Base-by-base conservation (phyloP, 2,329 filamentous ascomycete species). In the Ceratocystis colombiana region DNA sequence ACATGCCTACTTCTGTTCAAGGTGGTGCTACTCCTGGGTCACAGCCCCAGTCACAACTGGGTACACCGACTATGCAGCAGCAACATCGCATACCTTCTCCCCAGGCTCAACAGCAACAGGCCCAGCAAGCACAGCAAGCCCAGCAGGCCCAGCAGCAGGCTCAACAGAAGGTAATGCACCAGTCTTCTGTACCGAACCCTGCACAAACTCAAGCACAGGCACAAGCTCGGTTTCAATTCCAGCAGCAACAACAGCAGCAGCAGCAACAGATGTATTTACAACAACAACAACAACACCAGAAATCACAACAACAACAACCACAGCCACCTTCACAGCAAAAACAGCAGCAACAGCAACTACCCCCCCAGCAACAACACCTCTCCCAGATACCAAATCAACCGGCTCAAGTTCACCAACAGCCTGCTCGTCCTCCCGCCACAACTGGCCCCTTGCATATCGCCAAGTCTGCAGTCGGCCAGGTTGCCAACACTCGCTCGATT, bases 201-300 rank as follows among this genome's bases (percentile, higher is more conserved):
- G 61, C 3, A 22, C 61, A 63, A 48, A 44, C 44, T 12, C 63
- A 65, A 28, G 50, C 41, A 7, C 48, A 55, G 17, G 50, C 20
- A 53, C 69, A 69, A 64, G 66, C 53, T 22, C 62, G 68, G 1
- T 68, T 73, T 15, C 71, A 72, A 20, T 68, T 70, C 12, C 46
- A 68, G 6, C 74, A 72, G 25, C 37, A 70, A 1, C 73, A 72
- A 20, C 73, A 71, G 1, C 72, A 72, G 44, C 72, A 70, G 15
- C 62, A 68, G 2, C 71, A 73, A 22, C 73, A 72, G 50, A 71
- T 72, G 44, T 70, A 69, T n/a, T 62, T 66, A n/a, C 66, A 37
- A 25, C 67, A 68, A 12, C 67, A 67, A 12, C 67, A 66, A 44
- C 46, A 50, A 28, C 57, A 50, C 41, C 66, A 17, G 68, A 17